phyloP scores from a whole-genome alignment of 495 filamentous ascomycete genomes.

The Xeromyces bisporus region DNA sequence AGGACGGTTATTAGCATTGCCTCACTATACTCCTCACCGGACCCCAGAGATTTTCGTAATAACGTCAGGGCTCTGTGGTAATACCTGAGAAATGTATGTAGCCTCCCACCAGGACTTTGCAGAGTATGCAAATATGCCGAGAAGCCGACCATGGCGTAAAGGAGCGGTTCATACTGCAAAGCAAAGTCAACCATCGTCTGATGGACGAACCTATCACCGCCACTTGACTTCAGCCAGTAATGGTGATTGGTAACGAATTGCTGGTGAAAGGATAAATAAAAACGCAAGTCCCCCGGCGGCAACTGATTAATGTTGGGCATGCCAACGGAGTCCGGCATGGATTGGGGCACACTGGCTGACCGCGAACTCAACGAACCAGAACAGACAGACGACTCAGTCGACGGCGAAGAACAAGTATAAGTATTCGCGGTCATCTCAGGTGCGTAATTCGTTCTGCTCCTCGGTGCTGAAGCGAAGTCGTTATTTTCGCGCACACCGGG shows the following conservation, averaged over 20 bases:
- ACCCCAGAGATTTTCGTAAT: constrained; percentile 53
- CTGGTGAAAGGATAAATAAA: constrained; percentile 62
- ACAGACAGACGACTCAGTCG: constrained; percentile 21
- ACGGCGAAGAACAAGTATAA: constrained; percentile 28
- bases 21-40: constrained; percentile 47
- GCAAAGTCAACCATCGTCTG: constrained; percentile 54
- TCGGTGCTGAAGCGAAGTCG: constrained; percentile 23
- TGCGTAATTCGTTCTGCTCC: constrained; percentile 26
- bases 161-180: constrained; percentile 59
- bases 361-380: constrained; percentile 19
- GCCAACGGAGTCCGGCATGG: constrained; percentile 8
- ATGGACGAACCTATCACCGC: constrained; percentile 53
- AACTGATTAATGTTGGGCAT: constrained; percentile 27
- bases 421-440: constrained; percentile 21
- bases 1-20: constrained; percentile 79
- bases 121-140: constrained; percentile 74
- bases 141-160: constrained; percentile 84
- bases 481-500: constrained; percentile 14
- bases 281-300: constrained; percentile 45
- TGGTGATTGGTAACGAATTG: constrained; percentile 62
- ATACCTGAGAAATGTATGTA: constrained; percentile 71
- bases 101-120: constrained; percentile 44
- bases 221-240: constrained; percentile 58
- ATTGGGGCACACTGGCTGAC: constrained; percentile 18
- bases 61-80: constrained; percentile 75